A percentile compares a stretch with the other conserved stretches of the same genome.
phyloP scores from a whole-genome alignment of 257 asterid genomes.

The Ophiorrhiza pumila region DNA sequence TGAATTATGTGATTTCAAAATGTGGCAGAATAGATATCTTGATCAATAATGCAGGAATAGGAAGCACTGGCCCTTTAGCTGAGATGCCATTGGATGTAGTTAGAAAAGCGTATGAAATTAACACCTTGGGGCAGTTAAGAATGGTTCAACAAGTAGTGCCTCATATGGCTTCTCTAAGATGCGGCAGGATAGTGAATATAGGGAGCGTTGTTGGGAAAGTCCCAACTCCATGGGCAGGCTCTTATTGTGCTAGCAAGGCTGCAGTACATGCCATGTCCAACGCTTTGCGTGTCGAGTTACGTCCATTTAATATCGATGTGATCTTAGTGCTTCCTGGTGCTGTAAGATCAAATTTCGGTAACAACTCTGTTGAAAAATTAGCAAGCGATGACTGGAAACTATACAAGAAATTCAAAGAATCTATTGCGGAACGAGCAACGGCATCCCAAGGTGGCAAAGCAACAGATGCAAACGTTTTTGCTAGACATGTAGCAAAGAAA shows the following conservation, averaged over 20 bases:
- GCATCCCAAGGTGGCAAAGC: slow-evolving; percentile 72
- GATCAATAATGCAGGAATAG: slow-evolving; percentile 77
- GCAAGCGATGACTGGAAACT: slow-evolving; percentile 57
- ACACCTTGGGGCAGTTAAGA: slow-evolving; percentile 58
- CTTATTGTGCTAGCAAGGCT: slow-evolving; percentile 71
- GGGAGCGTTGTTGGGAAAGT: slow-evolving; percentile 70
- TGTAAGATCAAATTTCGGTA: slow-evolving; percentile 50
- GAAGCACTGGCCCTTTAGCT: slow-evolving; percentile 62
- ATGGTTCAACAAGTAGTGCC: slow-evolving; percentile 63
- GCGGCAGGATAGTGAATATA: slow-evolving; percentile 56
- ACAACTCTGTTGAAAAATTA: slow-evolving; percentile 28
- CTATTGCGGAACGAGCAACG: slow-evolving; percentile 50
- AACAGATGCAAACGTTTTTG: slow-evolving; percentile 48
- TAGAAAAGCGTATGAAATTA: slow-evolving; percentile 47
- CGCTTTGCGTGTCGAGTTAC: slow-evolving; percentile 49
- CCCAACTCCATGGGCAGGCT: slow-evolving; percentile 81
- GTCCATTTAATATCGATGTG: slow-evolving; percentile 49
- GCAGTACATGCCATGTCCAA: slow-evolving; percentile 58
- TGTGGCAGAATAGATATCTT: slow-evolving; percentile 50
- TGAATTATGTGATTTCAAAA: slow-evolving; percentile 38
- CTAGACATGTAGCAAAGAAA: slow-evolving; percentile 47
- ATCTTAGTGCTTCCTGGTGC: slow-evolving; percentile 62
- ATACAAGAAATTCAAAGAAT: slow-evolving; percentile 43
- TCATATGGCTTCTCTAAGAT: slow-evolving; percentile 46
- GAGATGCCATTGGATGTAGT: slow-evolving; percentile 55